Evolutionary conservation across 2,329 filamentous ascomycete genomes (phyloP), one percentile per base, ranked within the genome.

Genomic region (Trichophyton benhamiae): DNA sequence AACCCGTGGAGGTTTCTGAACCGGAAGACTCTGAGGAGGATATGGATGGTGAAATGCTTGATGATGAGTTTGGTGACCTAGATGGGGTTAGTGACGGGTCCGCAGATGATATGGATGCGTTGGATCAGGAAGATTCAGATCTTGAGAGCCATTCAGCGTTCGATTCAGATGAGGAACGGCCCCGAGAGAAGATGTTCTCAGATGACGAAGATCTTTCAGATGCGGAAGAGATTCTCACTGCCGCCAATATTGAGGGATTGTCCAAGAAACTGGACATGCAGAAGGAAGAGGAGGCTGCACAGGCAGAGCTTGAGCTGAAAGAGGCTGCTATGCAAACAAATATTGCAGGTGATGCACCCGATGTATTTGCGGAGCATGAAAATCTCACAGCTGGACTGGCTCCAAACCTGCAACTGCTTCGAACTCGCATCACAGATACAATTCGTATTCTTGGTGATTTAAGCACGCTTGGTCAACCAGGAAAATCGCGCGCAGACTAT

Each of bases 191-290:
- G 66, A 89, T 96, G 80, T 99, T 95, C 80, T 97, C 94, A 0
- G 94, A 97, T 66, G 92, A 97, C 70, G 91, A 95, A 68, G 89
- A 92, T 66, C 87, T 91, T 59, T 91, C 88, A 0, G 90, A 95
- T 68, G 87, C 85, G 3, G 90, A 96, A 75, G 91, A 96, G 76
- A 87, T 86, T 72, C 82, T 99, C 67, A 99, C 90, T 59, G 91
- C 91, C 1, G 94, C 94, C 65, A 99, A 99, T 74, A 97, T 99
- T 65, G 94, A 87, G 68, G 94, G 94, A 62, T 78, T 99, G 61
- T 91, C 92, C 61, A 82, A 85, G 68, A 92, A 91, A 73, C 76
- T 99, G 62, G 92, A 99, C 72, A 79, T 83, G 69, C 80, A 94
- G 71, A 79, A 83, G 70, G 87, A 88, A 52, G 82, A 87, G 63